Evolutionary conservation across 2,329 filamentous ascomycete genomes (phyloP), one percentile per base, ranked within the genome.

Genomic region (Triangularia verruculosa): DNA sequence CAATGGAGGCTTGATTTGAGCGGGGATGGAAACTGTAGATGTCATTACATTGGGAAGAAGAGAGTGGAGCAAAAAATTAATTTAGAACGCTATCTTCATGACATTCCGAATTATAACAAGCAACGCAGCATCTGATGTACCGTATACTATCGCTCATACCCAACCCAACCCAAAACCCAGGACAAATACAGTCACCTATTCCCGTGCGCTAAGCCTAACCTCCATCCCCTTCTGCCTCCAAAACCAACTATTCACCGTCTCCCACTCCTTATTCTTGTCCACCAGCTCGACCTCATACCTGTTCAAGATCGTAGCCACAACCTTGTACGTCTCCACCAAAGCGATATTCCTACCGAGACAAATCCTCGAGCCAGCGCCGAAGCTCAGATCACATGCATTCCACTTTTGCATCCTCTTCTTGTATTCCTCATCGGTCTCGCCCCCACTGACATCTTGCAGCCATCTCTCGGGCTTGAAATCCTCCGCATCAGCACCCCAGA

Each of bases 381-480:
- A 79, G 1, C 71, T 68, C 2, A 77, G 63, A 51, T 75, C 78
- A 0, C 74, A 66, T n/a, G 70, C 69, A 32, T 77, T 78, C 72
- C 77, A 78, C 8, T 67, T 63, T 15, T 70, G 66, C 25, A 76
- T 64, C 1, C 80, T 73, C 13, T n/a, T n/a, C 54, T 55, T 59
- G 22, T 61, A 66, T 5, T 17, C 59, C 43, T 61, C 63, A 1
- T 63, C 62, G 3, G 55, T 30, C 28, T 67, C 55, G 5, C 51
- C 51, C 3, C 22, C 20, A 63, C 63, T 62, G 13, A 70, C 68
- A 1, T 67, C 63, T 17, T 69, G 68, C n/a, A 83, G 69, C 78
- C 80, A 84, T 24, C 82, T 72, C 66, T 81, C 79, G 0, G 81
- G 80, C 3, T 73, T 72, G 69, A 82, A 84, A 3, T 68, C 64